Evolutionary conservation across 306 rosid genomes (phyloP).

Genomic region (Gillenia trifoliata): DNA sequence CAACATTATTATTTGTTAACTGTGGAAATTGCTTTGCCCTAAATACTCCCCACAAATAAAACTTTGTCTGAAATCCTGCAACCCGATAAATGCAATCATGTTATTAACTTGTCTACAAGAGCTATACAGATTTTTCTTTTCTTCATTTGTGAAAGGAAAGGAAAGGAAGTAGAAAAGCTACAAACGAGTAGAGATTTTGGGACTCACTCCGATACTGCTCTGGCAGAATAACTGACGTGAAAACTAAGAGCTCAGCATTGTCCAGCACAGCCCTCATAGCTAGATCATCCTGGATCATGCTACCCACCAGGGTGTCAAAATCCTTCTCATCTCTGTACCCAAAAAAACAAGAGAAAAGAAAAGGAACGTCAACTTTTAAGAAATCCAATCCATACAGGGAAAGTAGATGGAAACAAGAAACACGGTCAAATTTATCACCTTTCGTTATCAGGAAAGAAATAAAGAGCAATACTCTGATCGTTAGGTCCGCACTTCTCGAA

Average conservation of each 20-base stretch:
- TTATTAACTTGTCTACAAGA: slow-evolving; percentile 10
- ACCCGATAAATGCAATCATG: slow-evolving; percentile 8
- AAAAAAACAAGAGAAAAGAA: background rate
- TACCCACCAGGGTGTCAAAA: slow-evolving; percentile 43
- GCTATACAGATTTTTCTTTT: background rate
- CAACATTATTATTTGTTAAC: slow-evolving; percentile 10
- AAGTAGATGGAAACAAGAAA: slow-evolving; percentile 6
- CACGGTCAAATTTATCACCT: slow-evolving; percentile 35
- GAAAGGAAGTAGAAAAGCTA: background rate
- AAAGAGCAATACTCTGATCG: slow-evolving; percentile 59
- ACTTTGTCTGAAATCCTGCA: slow-evolving; percentile 62
- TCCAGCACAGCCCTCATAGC: slow-evolving; percentile 48
- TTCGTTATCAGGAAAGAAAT: slow-evolving; percentile 54
- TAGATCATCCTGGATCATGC: slow-evolving; percentile 38
- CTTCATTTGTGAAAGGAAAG: background rate
- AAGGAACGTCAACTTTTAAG: background rate
- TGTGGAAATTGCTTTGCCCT: slow-evolving; percentile 34
- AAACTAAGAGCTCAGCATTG: slow-evolving; percentile 61
- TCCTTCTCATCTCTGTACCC: slow-evolving; percentile 35
- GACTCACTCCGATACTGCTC: slow-evolving; percentile 45
- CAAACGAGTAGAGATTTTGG: slow-evolving; percentile 3
- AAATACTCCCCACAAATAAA: slow-evolving; percentile 82
- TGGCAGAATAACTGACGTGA: slow-evolving; percentile 58
- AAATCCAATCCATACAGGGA: background rate
- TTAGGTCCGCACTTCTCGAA: slow-evolving; percentile 47